Base-by-base conservation (phyloP, 768 basidiomycete genomes). In the Lepiota venenata region DNA sequence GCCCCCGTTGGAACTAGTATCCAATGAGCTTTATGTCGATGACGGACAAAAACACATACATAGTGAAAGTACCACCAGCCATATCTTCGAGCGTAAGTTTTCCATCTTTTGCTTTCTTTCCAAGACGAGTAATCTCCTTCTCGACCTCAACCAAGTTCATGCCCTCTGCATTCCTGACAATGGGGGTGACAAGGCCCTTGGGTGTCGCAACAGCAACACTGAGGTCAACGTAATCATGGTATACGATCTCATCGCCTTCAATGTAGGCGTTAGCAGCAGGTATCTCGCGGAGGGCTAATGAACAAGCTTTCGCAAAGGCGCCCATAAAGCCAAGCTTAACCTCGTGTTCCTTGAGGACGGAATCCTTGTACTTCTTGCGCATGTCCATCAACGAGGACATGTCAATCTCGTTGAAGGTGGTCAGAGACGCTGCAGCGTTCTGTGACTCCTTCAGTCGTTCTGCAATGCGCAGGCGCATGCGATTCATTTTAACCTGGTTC, bases 381-480 rank as follows among this genome's bases (percentile, higher is more conserved):
- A 98, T 84, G 39, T 88, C 86, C 76, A 97, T 90, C 52, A 98
- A 75, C 40, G 91, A 87, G 39, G 93, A 94, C 96, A 99, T 98
- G 77, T 98, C 96, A 66, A 99, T 92, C 74, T 99, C 96, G 76
- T 99, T 98, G 83, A 99, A 99, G 21, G 96, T 98, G 32, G 97
- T 98, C 56, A 98, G 72, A 47, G 93, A 95, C 44, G 96, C 96
- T 3, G 96, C 97, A 16, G 91, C 84, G 67, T 98, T 97, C 70
- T 99, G 96, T 20, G 95, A 96, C 68, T 97, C 88, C 76, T 99
- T 99, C 68, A 99, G 83, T 49, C 96, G 93, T 73, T 95, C 93
- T 44, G 95, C 89, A 64, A 99, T 99, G 58, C 95, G 92, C 58
- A 91, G 79, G 44, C 96, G 91, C 97, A 99, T 99, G 49, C 95